Percentiles rank a stretch among this genome's conserved stretches.
Conservation (phyloP, 148 eudicot species). For the Vaccinium myrtillus region DNA sequence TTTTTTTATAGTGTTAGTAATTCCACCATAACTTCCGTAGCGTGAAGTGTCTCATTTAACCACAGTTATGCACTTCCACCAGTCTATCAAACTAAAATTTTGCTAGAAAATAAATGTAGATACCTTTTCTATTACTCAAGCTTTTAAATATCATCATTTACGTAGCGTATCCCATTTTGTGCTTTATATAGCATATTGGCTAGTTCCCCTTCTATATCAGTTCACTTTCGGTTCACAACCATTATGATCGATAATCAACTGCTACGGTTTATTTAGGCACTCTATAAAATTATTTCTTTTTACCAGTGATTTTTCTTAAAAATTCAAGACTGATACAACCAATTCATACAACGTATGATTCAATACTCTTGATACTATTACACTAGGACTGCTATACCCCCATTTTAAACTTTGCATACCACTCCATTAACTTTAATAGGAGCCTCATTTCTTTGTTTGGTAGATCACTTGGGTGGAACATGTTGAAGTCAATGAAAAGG, state of each 20-base stretch:
- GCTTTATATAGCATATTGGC: background rate
- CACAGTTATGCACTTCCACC: background rate
- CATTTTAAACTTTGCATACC: background rate
- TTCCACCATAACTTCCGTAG: background rate
- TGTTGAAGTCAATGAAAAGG: conserved; percentile 29
- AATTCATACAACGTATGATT: background rate
- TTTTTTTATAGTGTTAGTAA: background rate
- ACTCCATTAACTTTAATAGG: background rate
- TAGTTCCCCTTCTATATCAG: background rate
- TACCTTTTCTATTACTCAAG: background rate
- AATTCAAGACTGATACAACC: background rate
- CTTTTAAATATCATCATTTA: too few relatives aligned
- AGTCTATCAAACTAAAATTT: background rate
- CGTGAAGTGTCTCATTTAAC: background rate
- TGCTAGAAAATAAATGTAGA: background rate
- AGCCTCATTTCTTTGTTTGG: background rate
- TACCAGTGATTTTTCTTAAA: too few relatives aligned
- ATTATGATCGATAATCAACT: background rate
- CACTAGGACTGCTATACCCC: background rate
- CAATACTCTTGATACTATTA: background rate
- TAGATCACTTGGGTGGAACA: conserved; percentile 41
- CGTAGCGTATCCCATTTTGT: background rate
- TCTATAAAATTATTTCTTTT: background rate
- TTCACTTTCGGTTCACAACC: background rate
- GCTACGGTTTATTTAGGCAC: background rate